Evolutionary conservation across 2,329 filamentous ascomycete genomes (phyloP).

Genomic region (Diaporthe amygdali): DNA sequence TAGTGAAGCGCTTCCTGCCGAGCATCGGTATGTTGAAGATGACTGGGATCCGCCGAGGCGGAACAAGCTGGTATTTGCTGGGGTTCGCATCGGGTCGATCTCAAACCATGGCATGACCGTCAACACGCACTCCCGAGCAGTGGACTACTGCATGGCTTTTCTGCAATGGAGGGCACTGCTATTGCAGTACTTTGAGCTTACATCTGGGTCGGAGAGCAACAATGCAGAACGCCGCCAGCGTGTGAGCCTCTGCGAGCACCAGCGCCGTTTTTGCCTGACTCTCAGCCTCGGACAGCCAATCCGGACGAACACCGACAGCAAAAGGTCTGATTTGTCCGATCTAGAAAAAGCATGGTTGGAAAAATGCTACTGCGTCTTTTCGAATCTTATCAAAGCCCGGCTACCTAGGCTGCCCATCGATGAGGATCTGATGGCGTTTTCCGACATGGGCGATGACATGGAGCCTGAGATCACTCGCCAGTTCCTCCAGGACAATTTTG

Average conservation of each 20-base stretch:
- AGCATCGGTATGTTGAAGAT: neutral
- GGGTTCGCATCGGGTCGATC: neutral
- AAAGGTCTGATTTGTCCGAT: fast-evolving
- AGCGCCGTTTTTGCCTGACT: neutral
- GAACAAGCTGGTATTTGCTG: neutral
- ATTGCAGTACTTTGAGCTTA: neutral
- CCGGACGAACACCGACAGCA: neutral
- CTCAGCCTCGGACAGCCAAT: neutral
- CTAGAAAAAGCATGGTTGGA: neutral
- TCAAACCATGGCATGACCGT: neutral
- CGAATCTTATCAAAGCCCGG: neutral
- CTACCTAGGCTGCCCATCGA: neutral
- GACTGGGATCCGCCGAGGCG: neutral
- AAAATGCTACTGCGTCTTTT: neutral
- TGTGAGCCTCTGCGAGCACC: neutral
- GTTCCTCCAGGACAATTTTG: neutral
- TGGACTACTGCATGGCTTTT: neutral
- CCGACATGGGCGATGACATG: neutral
- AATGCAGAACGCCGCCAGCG: neutral
- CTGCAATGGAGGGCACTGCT: neutral
- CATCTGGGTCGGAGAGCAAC: neutral
- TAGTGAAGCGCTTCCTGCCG: neutral
- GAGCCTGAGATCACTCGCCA: neutral
- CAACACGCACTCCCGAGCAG: neutral
- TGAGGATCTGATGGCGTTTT: neutral